A percentile compares a stretch with the other conserved stretches of the same genome.
Evolutionary conservation across 2,329 filamentous ascomycete genomes (phyloP).

Genomic region (Alternaria viburni): DNA sequence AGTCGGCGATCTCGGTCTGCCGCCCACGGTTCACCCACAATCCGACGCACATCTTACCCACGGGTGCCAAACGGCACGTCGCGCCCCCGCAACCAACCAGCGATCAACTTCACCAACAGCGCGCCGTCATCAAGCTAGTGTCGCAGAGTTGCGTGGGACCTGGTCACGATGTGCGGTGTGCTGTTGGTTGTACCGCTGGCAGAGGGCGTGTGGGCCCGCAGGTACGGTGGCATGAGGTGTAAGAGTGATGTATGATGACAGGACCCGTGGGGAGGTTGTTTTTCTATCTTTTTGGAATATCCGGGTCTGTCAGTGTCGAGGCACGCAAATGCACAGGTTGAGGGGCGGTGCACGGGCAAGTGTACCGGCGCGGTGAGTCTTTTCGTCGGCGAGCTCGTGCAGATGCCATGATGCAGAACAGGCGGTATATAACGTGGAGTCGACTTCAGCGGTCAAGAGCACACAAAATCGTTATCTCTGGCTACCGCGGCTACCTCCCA

Average conservation of each 20-base stretch:
- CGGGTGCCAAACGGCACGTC: conserved; percentile 1
- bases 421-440: conserved; percentile 2
- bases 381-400: neutral
- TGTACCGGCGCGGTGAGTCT: conserved; percentile 1
- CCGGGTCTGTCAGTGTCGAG: neutral
- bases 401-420: neutral
- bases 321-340: neutral
- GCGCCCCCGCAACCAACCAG: conserved; percentile 1
- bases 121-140: neutral
- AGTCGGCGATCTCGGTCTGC: neutral
- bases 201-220: neutral
- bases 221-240: neutral
- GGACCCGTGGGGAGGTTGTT: neutral
- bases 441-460: neutral
- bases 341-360: neutral
- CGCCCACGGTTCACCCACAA: neutral
- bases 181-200: conserved; percentile 2
- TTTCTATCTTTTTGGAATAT: neutral
- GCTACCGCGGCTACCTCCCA: neutral
- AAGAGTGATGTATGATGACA: neutral
- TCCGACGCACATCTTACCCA: conserved; percentile 1
- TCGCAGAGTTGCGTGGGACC: neutral
- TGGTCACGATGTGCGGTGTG: conserved; percentile 2
- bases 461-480: neutral
- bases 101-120: neutral